phyloP scores from a whole-genome alignment of 2,329 filamentous ascomycete species.

The Macroventuria anomochaeta region DNA sequence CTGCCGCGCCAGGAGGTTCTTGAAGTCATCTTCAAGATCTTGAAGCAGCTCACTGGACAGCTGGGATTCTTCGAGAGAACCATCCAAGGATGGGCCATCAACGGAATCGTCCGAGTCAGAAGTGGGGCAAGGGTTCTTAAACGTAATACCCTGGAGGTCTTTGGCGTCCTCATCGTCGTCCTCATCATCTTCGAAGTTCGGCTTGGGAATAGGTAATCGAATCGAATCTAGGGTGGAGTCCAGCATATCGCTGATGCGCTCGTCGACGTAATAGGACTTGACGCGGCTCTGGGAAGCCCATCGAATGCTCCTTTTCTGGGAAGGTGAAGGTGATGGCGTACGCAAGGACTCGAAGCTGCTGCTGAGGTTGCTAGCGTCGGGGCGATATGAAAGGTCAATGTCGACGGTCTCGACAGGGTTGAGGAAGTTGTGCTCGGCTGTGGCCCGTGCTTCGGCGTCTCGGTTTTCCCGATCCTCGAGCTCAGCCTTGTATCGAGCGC shows the following conservation, averaged over 20 bases:
- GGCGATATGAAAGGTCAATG: slow-evolving; percentile 15
- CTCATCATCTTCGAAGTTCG: not conserved
- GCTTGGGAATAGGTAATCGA: slow-evolving; percentile 3
- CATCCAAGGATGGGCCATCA: slow-evolving; percentile 2
- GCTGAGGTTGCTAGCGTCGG: slow-evolving; percentile 4
- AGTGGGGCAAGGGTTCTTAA: not conserved
- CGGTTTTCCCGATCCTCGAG: slow-evolving; percentile 18
- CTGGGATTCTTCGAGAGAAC: slow-evolving; percentile 29
- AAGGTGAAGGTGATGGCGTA: not conserved
- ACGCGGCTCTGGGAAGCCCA: slow-evolving; percentile 20
- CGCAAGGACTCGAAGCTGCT: not conserved
- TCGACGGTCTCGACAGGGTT: slow-evolving; percentile 12
- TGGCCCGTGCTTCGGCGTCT: slow-evolving; percentile 15
- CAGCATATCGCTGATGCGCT: slow-evolving; percentile 32
- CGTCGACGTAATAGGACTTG: slow-evolving; percentile 30
- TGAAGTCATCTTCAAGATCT: slow-evolving; percentile 26
- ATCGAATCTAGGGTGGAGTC: slow-evolving; percentile 31
- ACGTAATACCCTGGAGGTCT: not conserved
- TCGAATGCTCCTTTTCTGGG: slow-evolving; percentile 18
- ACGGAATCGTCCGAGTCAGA: slow-evolving; percentile 14
- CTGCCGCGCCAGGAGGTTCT: slow-evolving; percentile 20
- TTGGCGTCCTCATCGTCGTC: not conserved
- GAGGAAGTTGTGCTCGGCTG: slow-evolving; percentile 9
- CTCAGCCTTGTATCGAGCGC: slow-evolving; percentile 10
- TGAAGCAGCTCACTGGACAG: slow-evolving; percentile 29